Evolutionary conservation across 306 rosid genomes (phyloP).

Genomic region (Vicia villosa): DNA sequence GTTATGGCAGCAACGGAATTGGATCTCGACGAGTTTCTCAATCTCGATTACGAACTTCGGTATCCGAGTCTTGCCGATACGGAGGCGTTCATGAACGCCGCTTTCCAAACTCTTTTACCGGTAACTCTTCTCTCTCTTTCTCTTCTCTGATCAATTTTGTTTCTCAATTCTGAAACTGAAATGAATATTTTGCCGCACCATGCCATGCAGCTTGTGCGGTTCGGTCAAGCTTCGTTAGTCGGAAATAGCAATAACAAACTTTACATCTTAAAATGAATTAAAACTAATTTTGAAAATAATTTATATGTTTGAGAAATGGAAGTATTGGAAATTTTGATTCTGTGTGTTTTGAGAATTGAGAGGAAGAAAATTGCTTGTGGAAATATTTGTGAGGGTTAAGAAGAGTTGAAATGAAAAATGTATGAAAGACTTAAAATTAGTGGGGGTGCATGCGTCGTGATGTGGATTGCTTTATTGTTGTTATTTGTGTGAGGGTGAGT

Average conservation of each 20-base stretch:
- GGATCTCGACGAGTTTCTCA: slow-evolving; percentile 34
- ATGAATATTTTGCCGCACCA: slow-evolving; percentile 9
- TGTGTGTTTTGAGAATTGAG: background rate
- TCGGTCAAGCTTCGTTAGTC: background rate
- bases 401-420: background rate
- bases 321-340: background rate
- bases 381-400: background rate
- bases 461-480: background rate
- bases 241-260: background rate
- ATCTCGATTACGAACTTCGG: slow-evolving; percentile 34
- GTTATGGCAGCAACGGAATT: slow-evolving; percentile 54
- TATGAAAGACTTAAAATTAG: background rate
- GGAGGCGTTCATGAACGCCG: slow-evolving; percentile 39
- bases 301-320: background rate
- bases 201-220: background rate
- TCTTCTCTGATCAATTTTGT: background rate
- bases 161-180: slow-evolving; percentile 1
- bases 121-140: slow-evolving; percentile 46
- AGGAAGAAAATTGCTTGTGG: background rate
- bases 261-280: background rate
- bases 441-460: background rate
- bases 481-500: background rate
- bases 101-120: slow-evolving; percentile 43
- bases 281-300: background rate
- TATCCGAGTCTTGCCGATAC: slow-evolving; percentile 33